Conservation (phyloP, 768 basidiomycete species). For the Solioccasus polychromus region DNA sequence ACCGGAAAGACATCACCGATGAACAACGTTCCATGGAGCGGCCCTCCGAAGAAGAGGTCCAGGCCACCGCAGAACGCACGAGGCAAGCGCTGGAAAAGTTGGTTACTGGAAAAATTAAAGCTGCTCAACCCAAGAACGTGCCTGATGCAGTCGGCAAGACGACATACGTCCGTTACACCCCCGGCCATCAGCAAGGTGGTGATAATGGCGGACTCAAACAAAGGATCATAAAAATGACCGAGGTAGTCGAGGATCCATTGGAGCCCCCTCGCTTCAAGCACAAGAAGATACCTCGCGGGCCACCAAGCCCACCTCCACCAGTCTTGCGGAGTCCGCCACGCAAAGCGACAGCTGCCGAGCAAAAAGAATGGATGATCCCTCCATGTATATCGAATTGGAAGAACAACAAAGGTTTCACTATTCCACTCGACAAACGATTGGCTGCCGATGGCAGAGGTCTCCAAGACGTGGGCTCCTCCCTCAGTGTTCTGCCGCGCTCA, state of each 20-base stretch:
- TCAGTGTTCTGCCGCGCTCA: not conserved
- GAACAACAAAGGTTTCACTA: conserved; percentile 99
- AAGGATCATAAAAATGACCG: conserved; percentile 98
- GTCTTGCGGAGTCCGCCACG: conserved; percentile 93
- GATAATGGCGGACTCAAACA: conserved; percentile 68
- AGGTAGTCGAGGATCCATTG: conserved; percentile 95
- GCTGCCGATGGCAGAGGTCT: conserved; percentile 98
- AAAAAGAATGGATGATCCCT: conserved; percentile 99
- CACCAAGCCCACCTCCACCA: conserved; percentile 94
- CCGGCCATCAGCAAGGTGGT: conserved; percentile 78
- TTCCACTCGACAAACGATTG: conserved; percentile 95
- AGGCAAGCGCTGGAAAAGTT: conserved; percentile 90
- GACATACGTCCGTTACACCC: conserved; percentile 93
- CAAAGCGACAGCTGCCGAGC: conserved; percentile 94
- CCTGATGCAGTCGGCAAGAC: conserved; percentile 82
- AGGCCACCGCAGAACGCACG: conserved; percentile 88
- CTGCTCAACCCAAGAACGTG: conserved; percentile 95
- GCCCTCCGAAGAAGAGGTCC: conserved; percentile 91
- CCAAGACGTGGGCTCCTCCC: conserved; percentile 74
- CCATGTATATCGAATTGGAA: conserved; percentile 99
- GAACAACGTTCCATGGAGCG: conserved; percentile 77
- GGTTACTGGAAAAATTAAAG: conserved; percentile 95
- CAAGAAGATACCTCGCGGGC: conserved; percentile 97
- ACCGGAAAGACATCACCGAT: conserved; percentile 86
- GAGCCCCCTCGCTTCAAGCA: conserved; percentile 98